phyloP scores from a whole-genome alignment of 768 basidiomycete genomes.

The Lactarius quietus region DNA sequence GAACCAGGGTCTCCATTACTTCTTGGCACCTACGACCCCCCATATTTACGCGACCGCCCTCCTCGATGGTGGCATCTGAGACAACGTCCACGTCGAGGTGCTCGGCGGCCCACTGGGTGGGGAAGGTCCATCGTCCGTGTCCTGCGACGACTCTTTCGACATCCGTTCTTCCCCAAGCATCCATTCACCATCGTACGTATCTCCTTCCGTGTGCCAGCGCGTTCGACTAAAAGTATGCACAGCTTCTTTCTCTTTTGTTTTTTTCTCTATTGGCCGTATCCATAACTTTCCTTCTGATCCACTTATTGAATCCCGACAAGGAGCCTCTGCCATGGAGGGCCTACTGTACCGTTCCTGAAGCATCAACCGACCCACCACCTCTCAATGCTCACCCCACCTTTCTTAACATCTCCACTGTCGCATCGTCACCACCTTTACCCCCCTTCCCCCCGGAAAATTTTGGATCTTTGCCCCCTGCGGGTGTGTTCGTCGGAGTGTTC shows the following conservation, averaged over 20 bases:
- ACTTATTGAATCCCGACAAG: conserved; percentile 95
- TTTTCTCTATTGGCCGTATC: conserved; percentile 78
- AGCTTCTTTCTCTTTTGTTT: conserved; percentile 71
- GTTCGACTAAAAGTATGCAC: conserved; percentile 19
- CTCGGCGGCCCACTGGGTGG: conserved; percentile 44
- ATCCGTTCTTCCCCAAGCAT: conserved; percentile 75
- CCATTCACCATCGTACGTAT: conserved; percentile 73
- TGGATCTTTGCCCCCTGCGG: conserved; percentile 74
- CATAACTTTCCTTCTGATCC: conserved; percentile 83
- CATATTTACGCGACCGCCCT: conserved; percentile 36
- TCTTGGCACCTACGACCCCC: conserved; percentile 38
- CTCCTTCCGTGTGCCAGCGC: conserved; percentile 3
- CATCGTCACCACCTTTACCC: conserved; percentile 30
- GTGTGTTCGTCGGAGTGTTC: conserved; percentile 87
- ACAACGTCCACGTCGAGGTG: conserved; percentile 44
- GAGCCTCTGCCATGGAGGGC: conserved; percentile 91
- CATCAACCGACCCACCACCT: conserved; percentile 44
- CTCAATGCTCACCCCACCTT: conserved; percentile 37
- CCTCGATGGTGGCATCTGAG: conserved; percentile 55
- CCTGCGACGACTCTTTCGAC: conserved; percentile 54
- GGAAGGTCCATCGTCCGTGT: conserved; percentile 52
- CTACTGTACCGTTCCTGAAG: conserved; percentile 75
- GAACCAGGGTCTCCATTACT: conserved; percentile 40
- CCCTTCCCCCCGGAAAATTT: conserved; percentile 72
- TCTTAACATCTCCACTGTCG: conserved; percentile 32